phyloP scores from a whole-genome alignment of 495 filamentous ascomycete genomes.

The Aspergillus ostianus region DNA sequence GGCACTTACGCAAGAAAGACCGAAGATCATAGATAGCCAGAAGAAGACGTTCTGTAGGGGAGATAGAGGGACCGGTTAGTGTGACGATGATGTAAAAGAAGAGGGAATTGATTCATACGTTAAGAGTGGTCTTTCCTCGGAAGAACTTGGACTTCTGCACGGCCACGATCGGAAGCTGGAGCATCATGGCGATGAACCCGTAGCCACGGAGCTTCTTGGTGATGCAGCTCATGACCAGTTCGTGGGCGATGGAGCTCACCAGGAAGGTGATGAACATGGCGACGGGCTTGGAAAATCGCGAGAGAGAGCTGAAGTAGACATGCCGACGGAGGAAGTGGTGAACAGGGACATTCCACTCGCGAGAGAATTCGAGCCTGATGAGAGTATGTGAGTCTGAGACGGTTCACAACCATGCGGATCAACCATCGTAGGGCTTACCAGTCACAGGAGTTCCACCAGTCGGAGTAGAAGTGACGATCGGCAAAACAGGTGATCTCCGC shows the following conservation, averaged over 20 bases:
- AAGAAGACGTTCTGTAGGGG: conserved; percentile 72
- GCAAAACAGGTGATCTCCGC: conserved; percentile 92
- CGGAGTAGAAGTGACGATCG: conserved; percentile 92
- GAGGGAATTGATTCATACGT: conserved; percentile 42
- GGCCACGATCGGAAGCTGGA: conserved; percentile 91
- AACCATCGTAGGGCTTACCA: conserved; percentile 34
- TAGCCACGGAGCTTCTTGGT: conserved; percentile 96
- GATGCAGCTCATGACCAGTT: conserved; percentile 96
- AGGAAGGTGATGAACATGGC: conserved; percentile 92
- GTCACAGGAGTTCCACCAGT: conserved; percentile 82
- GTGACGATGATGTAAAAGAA: neutral
- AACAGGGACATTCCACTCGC: conserved; percentile 99
- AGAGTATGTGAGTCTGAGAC: neutral
- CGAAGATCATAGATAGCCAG: conserved; percentile 93
- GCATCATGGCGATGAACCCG: conserved; percentile 91
- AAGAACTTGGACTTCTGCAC: conserved; percentile 79
- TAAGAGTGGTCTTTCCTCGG: conserved; percentile 69
- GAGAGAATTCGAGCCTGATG: conserved; percentile 84
- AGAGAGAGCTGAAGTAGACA: conserved; percentile 79
- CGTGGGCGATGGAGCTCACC: conserved; percentile 83
- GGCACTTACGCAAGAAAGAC: conserved; percentile 73
- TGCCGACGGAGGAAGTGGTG: conserved; percentile 95
- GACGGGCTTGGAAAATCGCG: conserved; percentile 69
- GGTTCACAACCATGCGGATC: neutral
- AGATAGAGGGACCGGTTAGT: neutral